Evolutionary conservation across 768 basidiomycete species (phyloP).

Genomic region (Serendipita vermifera): DNA sequence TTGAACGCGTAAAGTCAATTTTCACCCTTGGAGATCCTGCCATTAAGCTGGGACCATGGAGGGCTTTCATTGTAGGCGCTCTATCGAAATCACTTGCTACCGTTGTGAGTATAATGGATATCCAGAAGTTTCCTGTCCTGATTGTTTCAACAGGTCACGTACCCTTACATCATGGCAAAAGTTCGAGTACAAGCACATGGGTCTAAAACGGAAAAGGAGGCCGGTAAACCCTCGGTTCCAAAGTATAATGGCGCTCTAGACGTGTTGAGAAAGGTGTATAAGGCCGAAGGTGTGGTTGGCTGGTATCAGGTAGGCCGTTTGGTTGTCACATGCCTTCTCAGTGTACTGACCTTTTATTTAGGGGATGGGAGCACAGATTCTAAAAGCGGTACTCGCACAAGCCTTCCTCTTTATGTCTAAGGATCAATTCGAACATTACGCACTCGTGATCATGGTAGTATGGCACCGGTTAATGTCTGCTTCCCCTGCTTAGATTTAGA

Average conservation of each 20-base stretch:
- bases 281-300: slow-evolving; percentile 69
- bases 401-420: slow-evolving; percentile 95
- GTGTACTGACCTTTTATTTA: slow-evolving; percentile 22
- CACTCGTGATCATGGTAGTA: slow-evolving; percentile 54
- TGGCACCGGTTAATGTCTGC: slow-evolving; percentile 14
- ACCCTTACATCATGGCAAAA: slow-evolving; percentile 94
- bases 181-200: slow-evolving; percentile 72
- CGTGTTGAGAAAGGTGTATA: slow-evolving; percentile 57
- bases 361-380: slow-evolving; percentile 95
- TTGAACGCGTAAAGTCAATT: slow-evolving; percentile 76
- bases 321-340: no score
- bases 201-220: slow-evolving; percentile 33
- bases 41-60: slow-evolving; percentile 60
- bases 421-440: slow-evolving; percentile 90
- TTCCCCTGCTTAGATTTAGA: not conserved
- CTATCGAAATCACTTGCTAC: slow-evolving; percentile 92
- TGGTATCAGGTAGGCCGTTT: slow-evolving; percentile 75
- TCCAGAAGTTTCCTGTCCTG: not conserved
- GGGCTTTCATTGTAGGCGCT: slow-evolving; percentile 79
- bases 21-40: slow-evolving; percentile 37
- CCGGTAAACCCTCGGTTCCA: slow-evolving; percentile 17
- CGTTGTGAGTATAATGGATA: slow-evolving; percentile 43
- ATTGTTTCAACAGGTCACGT: slow-evolving; percentile 55
- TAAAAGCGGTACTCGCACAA: slow-evolving; percentile 90
- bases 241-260: slow-evolving; percentile 63